Conservation (phyloP, 2,329 filamentous ascomycete species). For the Paraconiothyrium sp. region DNA sequence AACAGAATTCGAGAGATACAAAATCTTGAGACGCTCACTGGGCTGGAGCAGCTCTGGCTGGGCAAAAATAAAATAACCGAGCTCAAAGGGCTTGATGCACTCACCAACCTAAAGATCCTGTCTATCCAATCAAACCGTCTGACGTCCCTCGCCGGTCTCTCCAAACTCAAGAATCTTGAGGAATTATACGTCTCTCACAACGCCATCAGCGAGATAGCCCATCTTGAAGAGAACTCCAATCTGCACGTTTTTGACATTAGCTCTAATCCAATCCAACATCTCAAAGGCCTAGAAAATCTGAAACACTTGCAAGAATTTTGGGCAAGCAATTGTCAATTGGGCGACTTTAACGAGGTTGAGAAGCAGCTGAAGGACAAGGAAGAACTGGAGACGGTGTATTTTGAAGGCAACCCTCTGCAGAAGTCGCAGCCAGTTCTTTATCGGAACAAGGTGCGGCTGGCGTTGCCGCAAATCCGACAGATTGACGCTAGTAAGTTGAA, state of each 20-base stretch:
- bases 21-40: slow-evolving; percentile 79
- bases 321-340: slow-evolving; percentile 88
- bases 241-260: slow-evolving; percentile 87
- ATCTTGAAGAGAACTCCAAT: slow-evolving; percentile 61
- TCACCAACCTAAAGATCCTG: slow-evolving; percentile 84
- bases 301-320: slow-evolving; percentile 86
- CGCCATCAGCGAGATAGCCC: slow-evolving; percentile 78
- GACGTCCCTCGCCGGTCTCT: slow-evolving; percentile 77
- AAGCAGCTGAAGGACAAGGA: slow-evolving; percentile 80
- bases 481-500: slow-evolving; percentile 92
- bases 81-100: slow-evolving; percentile 76
- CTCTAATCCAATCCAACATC: slow-evolving; percentile 81
- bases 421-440: slow-evolving; percentile 82
- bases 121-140: slow-evolving; percentile 97
- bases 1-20: slow-evolving; percentile 91
- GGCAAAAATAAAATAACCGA: slow-evolving; percentile 96
- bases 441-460: slow-evolving; percentile 89
- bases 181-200: slow-evolving; percentile 98
- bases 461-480: slow-evolving; percentile 86
- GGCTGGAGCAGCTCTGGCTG: slow-evolving; percentile 89
- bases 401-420: slow-evolving; percentile 94
- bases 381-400: slow-evolving; percentile 87
- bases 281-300: slow-evolving; percentile 76
- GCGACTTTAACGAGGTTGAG: slow-evolving; percentile 84
- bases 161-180: slow-evolving; percentile 78